These are phyloP conservation scores for Phytophthora sojae DNA, from an alignment of 352 stramenopile genomes.

Conservation along the genomic window DNA sequence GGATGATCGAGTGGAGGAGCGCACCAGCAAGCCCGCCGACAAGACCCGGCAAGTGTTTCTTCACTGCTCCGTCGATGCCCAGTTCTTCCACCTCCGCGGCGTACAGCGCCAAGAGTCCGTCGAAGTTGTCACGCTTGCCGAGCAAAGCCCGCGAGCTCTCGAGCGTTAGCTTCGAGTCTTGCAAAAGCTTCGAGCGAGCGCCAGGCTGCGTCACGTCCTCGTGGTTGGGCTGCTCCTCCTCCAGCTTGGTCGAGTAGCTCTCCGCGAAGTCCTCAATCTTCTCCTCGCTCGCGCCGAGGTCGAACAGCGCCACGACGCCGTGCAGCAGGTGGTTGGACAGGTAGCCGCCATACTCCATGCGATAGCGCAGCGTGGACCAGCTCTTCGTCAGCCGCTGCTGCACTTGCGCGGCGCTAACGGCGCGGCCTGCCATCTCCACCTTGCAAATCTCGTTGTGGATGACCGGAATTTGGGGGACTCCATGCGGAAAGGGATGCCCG, in stretches of 20 bases:
- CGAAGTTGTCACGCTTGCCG: slow-evolving; percentile 46
- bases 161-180: slow-evolving; percentile 31
- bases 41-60: slow-evolving; percentile 45
- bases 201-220: slow-evolving; percentile 29
- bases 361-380: slow-evolving; percentile 43
- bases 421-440: slow-evolving; percentile 8
- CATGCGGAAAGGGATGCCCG: neutral
- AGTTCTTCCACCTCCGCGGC: slow-evolving; percentile 32
- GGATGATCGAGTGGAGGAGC: slow-evolving; percentile 50
- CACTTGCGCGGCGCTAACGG: slow-evolving; percentile 16
- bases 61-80: slow-evolving; percentile 39
- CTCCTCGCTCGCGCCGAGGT: slow-evolving; percentile 37
- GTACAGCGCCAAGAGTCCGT: slow-evolving; percentile 41
- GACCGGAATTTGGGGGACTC: slow-evolving; percentile 12
- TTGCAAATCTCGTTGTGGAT: slow-evolving; percentile 16
- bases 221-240: slow-evolving; percentile 19
- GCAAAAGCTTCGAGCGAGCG: slow-evolving; percentile 6
- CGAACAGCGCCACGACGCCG: slow-evolving; percentile 42
- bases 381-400: slow-evolving; percentile 28
- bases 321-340: slow-evolving; percentile 50
- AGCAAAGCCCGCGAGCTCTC: slow-evolving; percentile 27
- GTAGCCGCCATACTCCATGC: slow-evolving; percentile 46
- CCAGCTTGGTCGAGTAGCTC: slow-evolving; percentile 41
- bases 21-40: slow-evolving; percentile 47
- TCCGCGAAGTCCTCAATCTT: slow-evolving; percentile 40